These are phyloP conservation scores for Agrocybe chaxingu DNA, from an alignment of 768 basidiomycete genomes.

Conservation along the genomic window DNA sequence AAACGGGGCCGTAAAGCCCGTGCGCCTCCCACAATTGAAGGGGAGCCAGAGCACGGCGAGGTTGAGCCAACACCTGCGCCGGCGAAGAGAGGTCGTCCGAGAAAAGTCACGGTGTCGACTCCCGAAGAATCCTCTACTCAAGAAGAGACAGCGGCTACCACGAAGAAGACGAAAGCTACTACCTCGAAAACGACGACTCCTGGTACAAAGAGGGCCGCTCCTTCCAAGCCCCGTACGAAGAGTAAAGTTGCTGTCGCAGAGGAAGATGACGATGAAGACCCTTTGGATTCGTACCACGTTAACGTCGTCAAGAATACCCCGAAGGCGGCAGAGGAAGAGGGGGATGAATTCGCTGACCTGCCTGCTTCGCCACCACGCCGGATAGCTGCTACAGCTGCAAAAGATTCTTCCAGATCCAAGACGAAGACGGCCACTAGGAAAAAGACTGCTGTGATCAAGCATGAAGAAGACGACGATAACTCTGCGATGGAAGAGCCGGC, in stretches of 20 bases:
- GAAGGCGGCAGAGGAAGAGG: not conserved
- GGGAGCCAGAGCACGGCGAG: constrained; percentile 6
- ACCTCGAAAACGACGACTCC: constrained; percentile 3
- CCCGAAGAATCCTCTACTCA: constrained; percentile 2
- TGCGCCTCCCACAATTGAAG: constrained; percentile 6
- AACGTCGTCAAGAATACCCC: no score
- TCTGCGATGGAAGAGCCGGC: constrained; percentile 6
- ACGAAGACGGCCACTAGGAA: constrained; percentile 4
- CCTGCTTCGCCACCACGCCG: not conserved
- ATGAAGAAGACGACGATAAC: constrained; percentile 12
- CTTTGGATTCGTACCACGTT: not conserved
- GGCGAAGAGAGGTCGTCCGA: constrained; percentile 14
- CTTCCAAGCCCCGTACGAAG: constrained; percentile 7
- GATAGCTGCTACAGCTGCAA: not conserved
- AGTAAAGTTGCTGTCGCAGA: constrained; percentile 13
- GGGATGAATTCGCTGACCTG: not conserved
- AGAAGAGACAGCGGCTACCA: not conserved
- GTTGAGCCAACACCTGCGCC: constrained; percentile 11
- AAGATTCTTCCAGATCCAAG: constrained; percentile 5
- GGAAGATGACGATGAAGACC: not conserved
- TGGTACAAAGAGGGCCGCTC: constrained; percentile 1
- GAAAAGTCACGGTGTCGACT: constrained; percentile 9
- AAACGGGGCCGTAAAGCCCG: constrained; percentile 21
- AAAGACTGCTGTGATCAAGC: constrained; percentile 3
- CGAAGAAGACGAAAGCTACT: not conserved